Evolutionary conservation across 768 basidiomycete genomes (phyloP), one percentile per base, ranked within the genome.

Genomic region (Suillus ampliporus): DNA sequence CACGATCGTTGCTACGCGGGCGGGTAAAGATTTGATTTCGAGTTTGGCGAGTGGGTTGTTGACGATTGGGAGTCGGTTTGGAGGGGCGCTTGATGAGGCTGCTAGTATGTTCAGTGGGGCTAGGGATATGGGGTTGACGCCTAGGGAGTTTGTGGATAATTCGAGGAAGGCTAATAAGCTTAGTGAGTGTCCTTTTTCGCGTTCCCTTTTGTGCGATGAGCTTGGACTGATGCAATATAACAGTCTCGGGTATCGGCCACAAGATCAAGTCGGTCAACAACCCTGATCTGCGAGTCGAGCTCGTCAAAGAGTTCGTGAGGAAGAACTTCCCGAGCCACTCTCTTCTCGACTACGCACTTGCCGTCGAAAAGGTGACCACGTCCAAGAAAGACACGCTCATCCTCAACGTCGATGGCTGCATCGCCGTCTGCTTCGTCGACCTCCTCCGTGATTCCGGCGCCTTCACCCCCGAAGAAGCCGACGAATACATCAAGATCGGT

Each of bases 241-340:
- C 66, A 92, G 91, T 98, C 83, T 91, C 89, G 68, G 97, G 97
- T 83, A 99, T 99, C 68, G 97, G 97, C 51, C 97, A 99, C 89
- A 99, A 99, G 87, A 97, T 99, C 85, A 99, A 99, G 89, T 94
- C 91, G 67, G 92, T 95, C 67, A 95, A 94, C 80, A 96, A 96
- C 86, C 94, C 94, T 53, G 94, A 95, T 83, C 83, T 94, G 51
- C 92, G 92, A 74, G 92, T 95, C 64, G 91, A 94, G 79, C 89
- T 95, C 64, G 93, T 94, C 60, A 97, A 98, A 85, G 94, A 96
- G 81, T 99, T 92, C 70, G 97, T 97, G 64, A 81, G 75, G 81
- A 95, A 97, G 81, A 80, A 97, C 84, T 99, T 99, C 93, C 97
- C 97, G 4, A 90, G 89, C 72, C 95, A 96, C 81, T 88, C 86